phyloP scores from a whole-genome alignment of 208 protist species.

The Acanthamoeba lenticulata region DNA sequence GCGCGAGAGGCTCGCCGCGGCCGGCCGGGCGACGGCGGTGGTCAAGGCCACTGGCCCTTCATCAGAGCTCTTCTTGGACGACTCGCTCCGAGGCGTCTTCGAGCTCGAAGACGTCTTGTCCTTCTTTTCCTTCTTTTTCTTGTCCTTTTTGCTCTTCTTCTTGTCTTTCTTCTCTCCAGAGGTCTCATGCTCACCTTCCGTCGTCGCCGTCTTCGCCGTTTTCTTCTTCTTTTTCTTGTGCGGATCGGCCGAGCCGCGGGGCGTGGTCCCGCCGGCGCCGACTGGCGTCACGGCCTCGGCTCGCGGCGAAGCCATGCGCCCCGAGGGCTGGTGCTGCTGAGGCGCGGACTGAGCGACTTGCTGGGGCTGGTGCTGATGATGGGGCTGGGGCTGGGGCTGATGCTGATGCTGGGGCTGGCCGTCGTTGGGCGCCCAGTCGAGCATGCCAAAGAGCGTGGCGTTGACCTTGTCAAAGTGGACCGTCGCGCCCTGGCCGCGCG shows the following conservation, averaged over 20 bases:
- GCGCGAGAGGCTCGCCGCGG: not conserved
- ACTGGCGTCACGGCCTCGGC: no score
- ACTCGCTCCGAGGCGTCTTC: not conserved
- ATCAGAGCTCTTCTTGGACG: no score
- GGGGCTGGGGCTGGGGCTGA: not conserved
- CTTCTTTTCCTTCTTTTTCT: not conserved
- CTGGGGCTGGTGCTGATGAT: not conserved
- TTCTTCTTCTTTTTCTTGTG: not conserved
- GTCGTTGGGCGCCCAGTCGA: constrained; percentile 52
- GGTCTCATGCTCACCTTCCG: not conserved
- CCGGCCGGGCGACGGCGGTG: not conserved
- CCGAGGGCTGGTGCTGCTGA: no score
- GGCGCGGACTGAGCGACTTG: no score
- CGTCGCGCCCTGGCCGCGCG: not conserved
- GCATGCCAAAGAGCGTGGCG: constrained; percentile 59
- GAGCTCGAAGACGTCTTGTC: not conserved
- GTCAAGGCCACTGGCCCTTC: not conserved
- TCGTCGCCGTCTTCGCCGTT: not conserved
- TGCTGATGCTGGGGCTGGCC: not conserved
- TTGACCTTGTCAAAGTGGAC: constrained; percentile 53
- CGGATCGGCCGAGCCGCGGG: not conserved
- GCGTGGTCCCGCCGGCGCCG: not conserved
- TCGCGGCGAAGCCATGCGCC: no score
- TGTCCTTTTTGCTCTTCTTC: not conserved
- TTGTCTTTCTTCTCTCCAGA: not conserved